Evolutionary conservation across 495 filamentous ascomycete species (phyloP).

Genomic region (Xylaria flabelliformis): DNA sequence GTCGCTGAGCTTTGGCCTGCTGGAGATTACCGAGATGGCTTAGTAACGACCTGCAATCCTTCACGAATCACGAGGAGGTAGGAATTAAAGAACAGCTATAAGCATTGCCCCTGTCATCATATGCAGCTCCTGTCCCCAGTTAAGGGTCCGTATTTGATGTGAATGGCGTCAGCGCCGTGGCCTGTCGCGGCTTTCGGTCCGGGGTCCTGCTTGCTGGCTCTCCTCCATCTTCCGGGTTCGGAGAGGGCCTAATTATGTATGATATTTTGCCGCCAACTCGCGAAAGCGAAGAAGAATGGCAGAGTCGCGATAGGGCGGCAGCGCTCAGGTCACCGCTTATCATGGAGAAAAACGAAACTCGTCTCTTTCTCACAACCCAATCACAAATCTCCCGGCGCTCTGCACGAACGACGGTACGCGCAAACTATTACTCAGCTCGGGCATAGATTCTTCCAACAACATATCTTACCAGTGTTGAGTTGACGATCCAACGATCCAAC

Average conservation of each 20-base stretch:
- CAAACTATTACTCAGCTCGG: slow-evolving; percentile 25
- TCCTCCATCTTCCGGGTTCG: slow-evolving; percentile 21
- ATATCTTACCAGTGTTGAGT: background rate
- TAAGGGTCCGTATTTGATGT: slow-evolving; percentile 5
- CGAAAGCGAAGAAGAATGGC: background rate
- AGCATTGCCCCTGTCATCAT: slow-evolving; percentile 17
- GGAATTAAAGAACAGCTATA: background rate
- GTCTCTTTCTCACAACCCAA: slow-evolving; percentile 16
- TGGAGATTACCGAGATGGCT: slow-evolving; percentile 22
- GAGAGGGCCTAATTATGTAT: background rate
- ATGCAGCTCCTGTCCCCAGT: slow-evolving; percentile 17
- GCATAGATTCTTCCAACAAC: background rate
- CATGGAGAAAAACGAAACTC: slow-evolving; percentile 4
- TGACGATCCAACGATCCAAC: background rate
- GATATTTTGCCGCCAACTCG: background rate
- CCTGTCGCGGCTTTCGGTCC: slow-evolving; percentile 19
- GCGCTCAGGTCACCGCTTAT: slow-evolving; percentile 24
- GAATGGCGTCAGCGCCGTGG: slow-evolving; percentile 17
- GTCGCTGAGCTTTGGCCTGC: slow-evolving; percentile 9
- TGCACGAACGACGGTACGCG: background rate
- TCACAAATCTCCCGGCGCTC: slow-evolving; percentile 9
- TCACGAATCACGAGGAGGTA: slow-evolving; percentile 16
- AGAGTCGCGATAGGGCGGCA: slow-evolving; percentile 9
- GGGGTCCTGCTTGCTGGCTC: background rate
- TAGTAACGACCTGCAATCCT: slow-evolving; percentile 20